Conservation (phyloP, 768 basidiomycete genomes). For the Jaapia argillacea region DNA sequence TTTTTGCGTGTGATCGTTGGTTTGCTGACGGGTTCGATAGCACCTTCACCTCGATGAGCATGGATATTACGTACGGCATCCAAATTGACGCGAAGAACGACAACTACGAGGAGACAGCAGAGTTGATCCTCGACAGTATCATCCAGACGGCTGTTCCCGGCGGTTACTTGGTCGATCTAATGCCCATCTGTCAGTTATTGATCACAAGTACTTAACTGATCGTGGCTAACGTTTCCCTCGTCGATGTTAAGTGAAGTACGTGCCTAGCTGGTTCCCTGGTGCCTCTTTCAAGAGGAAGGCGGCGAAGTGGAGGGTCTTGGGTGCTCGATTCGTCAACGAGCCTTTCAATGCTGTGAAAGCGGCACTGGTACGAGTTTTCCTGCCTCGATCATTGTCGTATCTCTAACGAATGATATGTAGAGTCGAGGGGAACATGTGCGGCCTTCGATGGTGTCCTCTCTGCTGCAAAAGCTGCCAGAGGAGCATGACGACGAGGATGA, state of each 20-base stretch:
- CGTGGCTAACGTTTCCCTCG: no score
- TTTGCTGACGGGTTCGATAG: no score
- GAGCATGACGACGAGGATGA: not conserved
- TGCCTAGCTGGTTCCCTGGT: slow-evolving; percentile 13
- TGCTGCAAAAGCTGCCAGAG: not conserved
- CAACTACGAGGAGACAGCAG: not conserved
- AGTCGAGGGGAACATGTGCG: not conserved
- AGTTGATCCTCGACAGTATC: not conserved
- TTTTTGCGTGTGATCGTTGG: no score
- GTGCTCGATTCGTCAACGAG: not conserved
- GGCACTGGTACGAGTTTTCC: slow-evolving; percentile 1
- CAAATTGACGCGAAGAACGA: slow-evolving; percentile 1
- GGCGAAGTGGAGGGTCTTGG: slow-evolving; percentile 1
- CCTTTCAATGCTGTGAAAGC: slow-evolving; percentile 1
- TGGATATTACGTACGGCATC: not conserved
- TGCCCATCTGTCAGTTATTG: no score
- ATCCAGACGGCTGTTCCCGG: not conserved
- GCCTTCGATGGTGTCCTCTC: not conserved
- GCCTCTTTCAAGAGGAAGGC: slow-evolving; percentile 10
- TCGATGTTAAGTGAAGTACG: slow-evolving; percentile 8
- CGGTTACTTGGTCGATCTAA: not conserved
- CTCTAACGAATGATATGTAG: not conserved
- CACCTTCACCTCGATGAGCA: not conserved
- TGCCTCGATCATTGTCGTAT: not conserved
- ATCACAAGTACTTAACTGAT: no score